phyloP scores from a whole-genome alignment of 2,329 filamentous ascomycete species.

The Alternaria burnsii region DNA sequence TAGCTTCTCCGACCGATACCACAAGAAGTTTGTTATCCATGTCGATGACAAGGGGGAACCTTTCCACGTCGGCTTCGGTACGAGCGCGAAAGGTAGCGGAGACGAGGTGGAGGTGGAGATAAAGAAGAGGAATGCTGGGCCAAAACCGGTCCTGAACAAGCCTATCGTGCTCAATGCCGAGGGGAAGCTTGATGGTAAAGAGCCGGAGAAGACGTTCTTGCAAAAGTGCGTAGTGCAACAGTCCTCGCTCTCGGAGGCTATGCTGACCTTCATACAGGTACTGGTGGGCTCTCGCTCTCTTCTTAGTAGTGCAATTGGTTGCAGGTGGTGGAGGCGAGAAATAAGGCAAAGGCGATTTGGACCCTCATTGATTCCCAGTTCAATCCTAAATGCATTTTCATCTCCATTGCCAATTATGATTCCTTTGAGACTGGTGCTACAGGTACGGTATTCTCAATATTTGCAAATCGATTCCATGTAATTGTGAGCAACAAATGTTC shows the following conservation, averaged over 20 bases:
- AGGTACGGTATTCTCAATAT: neutral
- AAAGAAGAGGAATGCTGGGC: conserved; percentile 49
- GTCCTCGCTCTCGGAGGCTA: neutral
- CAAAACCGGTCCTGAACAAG: conserved; percentile 59
- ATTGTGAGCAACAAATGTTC: neutral
- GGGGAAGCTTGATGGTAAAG: conserved; percentile 59
- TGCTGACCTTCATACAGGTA: conserved; percentile 50
- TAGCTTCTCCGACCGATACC: conserved; percentile 53
- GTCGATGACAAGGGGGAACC: conserved; percentile 55
- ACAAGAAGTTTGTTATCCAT: conserved; percentile 56
- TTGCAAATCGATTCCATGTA: neutral
- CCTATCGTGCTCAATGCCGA: conserved; percentile 65
- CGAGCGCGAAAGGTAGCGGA: conserved; percentile 41
- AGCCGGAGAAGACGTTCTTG: conserved; percentile 60
- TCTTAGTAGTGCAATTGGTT: conserved; percentile 57
- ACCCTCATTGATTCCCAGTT: neutral
- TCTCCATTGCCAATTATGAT: neutral
- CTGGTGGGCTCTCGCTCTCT: conserved; percentile 60
- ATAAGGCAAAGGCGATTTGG: conserved; percentile 1
- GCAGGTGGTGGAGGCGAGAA: conserved; percentile 52
- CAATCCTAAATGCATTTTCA: neutral
- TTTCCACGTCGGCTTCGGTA: conserved; percentile 57
- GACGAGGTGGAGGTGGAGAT: conserved; percentile 55
- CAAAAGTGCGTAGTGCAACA: conserved; percentile 55
- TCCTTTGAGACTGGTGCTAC: neutral